Conservation (phyloP, 176 grass and related monocot species). For the Microstegium vimineum region DNA sequence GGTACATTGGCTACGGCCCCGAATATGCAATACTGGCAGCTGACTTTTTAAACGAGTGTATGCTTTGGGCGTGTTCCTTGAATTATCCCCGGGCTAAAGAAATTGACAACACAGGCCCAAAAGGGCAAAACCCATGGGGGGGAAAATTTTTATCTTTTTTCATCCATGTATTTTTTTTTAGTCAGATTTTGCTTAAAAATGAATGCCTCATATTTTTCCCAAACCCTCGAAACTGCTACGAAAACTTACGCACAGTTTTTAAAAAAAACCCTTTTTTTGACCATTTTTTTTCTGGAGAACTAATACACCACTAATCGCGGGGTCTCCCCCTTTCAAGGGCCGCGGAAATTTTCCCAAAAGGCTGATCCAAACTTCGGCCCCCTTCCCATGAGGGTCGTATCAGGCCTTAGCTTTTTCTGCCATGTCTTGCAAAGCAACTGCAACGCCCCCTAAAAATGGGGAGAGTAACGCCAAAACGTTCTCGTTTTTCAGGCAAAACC, state of each 20-base stretch:
- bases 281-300: conserved; percentile 16
- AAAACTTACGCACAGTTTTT: too few relatives aligned
- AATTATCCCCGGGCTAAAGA: conserved; percentile 86
- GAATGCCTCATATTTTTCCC: not conserved
- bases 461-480: conserved; percentile 96
- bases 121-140: conserved; percentile 89
- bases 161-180: not conserved
- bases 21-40: conserved; percentile 93
- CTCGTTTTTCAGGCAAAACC: conserved; percentile 93
- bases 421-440: conserved; percentile 96
- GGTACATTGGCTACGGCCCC: conserved; percentile 85
- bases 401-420: conserved; percentile 95
- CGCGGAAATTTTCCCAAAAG: conserved; percentile 90
- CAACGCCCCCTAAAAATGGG: conserved; percentile 82
- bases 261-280: too few relatives aligned
- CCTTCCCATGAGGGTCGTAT: conserved; percentile 88
- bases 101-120: conserved; percentile 71
- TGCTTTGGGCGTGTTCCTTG: conserved; percentile 89
- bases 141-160: conserved; percentile 28
- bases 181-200: not conserved
- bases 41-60: conserved; percentile 92
- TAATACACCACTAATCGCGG: conserved; percentile 39
- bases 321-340: conserved; percentile 92
- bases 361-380: conserved; percentile 76
- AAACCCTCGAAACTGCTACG: not conserved